Percentiles rank a stretch among this genome's conserved stretches.
Conservation (phyloP, 345 rosid species). For the Gynandropsis gynandra region DNA sequence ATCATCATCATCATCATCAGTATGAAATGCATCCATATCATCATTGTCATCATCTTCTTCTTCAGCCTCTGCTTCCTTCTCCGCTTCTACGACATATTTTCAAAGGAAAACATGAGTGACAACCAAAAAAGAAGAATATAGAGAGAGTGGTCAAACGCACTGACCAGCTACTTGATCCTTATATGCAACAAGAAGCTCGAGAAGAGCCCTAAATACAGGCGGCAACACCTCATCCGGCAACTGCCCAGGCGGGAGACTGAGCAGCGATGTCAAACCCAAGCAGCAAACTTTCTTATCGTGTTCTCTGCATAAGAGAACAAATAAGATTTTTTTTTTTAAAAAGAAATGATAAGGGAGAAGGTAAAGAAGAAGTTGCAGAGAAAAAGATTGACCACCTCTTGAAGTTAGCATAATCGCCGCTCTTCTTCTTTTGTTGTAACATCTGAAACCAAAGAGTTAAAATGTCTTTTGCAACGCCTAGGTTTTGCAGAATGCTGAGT, state of each 20-base stretch:
- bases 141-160: slow-evolving; percentile 14
- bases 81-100: slow-evolving; percentile 50
- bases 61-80: slow-evolving; percentile 39
- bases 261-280: slow-evolving; percentile 87
- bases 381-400: slow-evolving; percentile 47
- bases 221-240: slow-evolving; percentile 75
- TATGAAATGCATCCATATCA: slow-evolving; percentile 87
- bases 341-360: background rate
- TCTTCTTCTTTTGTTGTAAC: slow-evolving; percentile 89
- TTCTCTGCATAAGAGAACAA: slow-evolving; percentile 46
- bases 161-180: slow-evolving; percentile 95
- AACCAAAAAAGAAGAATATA: background rate
- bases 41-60: slow-evolving; percentile 48
- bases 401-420: slow-evolving; percentile 69
- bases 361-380: slow-evolving; percentile 8
- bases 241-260: slow-evolving; percentile 72
- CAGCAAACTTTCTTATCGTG: slow-evolving; percentile 97
- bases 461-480: slow-evolving; percentile 63
- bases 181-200: slow-evolving; percentile 83
- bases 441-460: slow-evolving; percentile 87
- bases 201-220: slow-evolving; percentile 70
- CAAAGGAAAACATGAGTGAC: slow-evolving; percentile 2
- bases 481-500: slow-evolving; percentile 60
- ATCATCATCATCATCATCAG: slow-evolving; percentile 86
- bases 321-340: background rate